These are phyloP conservation scores for Metschnikowia henanensis DNA, from an alignment of 805 yeast genomes.

Conservation along the genomic window DNA sequence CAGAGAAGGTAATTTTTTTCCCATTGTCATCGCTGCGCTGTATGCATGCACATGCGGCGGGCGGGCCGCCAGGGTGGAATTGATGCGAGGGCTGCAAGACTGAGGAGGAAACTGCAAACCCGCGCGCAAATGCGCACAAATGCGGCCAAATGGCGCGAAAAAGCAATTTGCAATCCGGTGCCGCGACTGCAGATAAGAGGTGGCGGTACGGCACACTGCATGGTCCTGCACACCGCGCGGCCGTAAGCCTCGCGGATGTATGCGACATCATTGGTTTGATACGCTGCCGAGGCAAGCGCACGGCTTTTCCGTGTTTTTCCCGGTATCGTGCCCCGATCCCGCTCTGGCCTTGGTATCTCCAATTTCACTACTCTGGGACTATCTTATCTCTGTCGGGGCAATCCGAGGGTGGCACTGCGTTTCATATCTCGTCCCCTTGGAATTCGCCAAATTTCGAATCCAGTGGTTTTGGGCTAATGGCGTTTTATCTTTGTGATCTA, in stretches of 20 bases:
- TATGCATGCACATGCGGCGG: slow-evolving; percentile 1
- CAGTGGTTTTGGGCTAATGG: too few relatives aligned
- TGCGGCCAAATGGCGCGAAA: neutral
- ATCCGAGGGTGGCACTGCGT: too few relatives aligned
- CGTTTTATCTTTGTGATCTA: too few relatives aligned
- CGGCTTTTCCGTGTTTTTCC: slow-evolving; percentile 3
- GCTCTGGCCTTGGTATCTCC: too few relatives aligned
- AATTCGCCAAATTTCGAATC: too few relatives aligned
- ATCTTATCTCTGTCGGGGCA: too few relatives aligned
- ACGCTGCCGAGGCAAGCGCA: slow-evolving; percentile 5
- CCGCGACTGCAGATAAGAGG: too few relatives aligned
- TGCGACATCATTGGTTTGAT: slow-evolving; percentile 6
- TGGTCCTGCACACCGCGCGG: neutral
- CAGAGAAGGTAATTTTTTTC: slow-evolving; percentile 1
- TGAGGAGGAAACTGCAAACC: too few relatives aligned
- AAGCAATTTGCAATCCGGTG: slow-evolving; percentile 2
- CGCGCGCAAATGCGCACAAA: neutral
- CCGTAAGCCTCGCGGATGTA: neutral
- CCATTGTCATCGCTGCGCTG: slow-evolving; percentile 8
- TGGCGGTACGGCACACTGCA: neutral
- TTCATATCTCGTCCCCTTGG: too few relatives aligned
- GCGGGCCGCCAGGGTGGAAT: neutral
- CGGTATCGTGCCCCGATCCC: neutral
- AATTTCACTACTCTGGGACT: too few relatives aligned
- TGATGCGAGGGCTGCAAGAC: too few relatives aligned